Conservation (phyloP, 257 asterid species). For the Plantago elongata region DNA sequence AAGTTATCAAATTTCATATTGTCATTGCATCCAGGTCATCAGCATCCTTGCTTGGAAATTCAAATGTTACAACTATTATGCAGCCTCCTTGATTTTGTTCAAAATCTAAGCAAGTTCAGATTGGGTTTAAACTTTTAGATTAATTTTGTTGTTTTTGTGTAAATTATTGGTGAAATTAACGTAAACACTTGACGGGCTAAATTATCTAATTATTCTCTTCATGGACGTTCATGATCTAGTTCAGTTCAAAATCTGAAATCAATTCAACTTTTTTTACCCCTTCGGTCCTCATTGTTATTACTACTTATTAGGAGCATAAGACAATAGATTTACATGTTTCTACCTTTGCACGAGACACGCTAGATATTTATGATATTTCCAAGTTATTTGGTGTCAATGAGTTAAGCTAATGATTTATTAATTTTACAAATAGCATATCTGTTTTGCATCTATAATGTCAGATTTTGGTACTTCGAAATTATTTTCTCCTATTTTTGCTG, state of each 20-base stretch:
- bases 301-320: neutral
- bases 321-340: neutral
- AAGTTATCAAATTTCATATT: neutral
- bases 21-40: conserved; percentile 1
- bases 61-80: no score
- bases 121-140: neutral
- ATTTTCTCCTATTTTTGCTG: neutral
- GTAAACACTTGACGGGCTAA: neutral
- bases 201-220: neutral
- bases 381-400: neutral
- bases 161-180: neutral
- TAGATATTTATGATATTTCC: neutral
- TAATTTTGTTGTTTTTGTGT: neutral
- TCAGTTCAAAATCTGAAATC: neutral
- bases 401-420: neutral
- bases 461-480: neutral
- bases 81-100: neutral
- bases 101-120: no score
- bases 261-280: neutral
- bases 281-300: neutral
- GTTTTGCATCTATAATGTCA: neutral
- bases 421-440: neutral
- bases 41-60: neutral
- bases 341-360: neutral
- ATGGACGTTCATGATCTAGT: neutral